Evolutionary conservation across 2,329 filamentous ascomycete genomes (phyloP).

Genomic region (Venturia effusa): DNA sequence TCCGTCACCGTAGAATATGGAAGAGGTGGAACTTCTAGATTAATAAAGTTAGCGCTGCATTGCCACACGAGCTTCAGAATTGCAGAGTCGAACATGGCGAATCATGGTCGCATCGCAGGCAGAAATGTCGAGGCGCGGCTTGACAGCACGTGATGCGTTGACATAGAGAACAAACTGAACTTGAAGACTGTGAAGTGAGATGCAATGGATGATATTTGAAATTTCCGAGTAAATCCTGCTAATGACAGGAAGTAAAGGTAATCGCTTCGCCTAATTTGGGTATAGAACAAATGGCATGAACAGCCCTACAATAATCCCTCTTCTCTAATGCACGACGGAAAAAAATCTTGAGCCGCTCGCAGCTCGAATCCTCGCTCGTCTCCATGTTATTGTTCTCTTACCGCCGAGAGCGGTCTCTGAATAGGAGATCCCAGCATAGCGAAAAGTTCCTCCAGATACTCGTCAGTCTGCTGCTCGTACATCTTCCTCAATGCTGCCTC

Average conservation of each 20-base stretch:
- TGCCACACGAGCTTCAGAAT: too few species aligned
- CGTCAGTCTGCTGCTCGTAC: constrained; percentile 21
- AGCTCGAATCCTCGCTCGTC: background rate
- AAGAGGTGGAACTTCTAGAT: too few species aligned
- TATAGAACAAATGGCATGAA: background rate
- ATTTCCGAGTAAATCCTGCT: background rate
- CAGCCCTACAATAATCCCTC: too few species aligned
- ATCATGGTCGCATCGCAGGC: background rate
- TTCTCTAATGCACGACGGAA: too few species aligned
- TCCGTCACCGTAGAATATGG: background rate
- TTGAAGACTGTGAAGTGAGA: background rate
- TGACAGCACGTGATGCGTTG: background rate
- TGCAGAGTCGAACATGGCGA: too few species aligned
- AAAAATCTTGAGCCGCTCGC: background rate
- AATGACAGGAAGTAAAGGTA: background rate
- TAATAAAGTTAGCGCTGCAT: too few species aligned
- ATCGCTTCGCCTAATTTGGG: background rate
- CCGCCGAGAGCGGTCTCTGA: background rate
- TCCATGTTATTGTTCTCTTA: background rate
- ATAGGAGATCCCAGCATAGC: background rate
- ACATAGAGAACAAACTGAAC: too few species aligned
- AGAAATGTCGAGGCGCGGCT: background rate
- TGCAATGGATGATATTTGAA: background rate
- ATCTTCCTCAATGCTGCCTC: constrained; percentile 23
- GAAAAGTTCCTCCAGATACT: constrained; percentile 17